Percentiles rank a stretch among this genome's conserved stretches.
These are phyloP conservation scores for Hortaea werneckii DNA, from an alignment of 2,329 filamentous ascomycete species.

Conservation along the genomic window DNA sequence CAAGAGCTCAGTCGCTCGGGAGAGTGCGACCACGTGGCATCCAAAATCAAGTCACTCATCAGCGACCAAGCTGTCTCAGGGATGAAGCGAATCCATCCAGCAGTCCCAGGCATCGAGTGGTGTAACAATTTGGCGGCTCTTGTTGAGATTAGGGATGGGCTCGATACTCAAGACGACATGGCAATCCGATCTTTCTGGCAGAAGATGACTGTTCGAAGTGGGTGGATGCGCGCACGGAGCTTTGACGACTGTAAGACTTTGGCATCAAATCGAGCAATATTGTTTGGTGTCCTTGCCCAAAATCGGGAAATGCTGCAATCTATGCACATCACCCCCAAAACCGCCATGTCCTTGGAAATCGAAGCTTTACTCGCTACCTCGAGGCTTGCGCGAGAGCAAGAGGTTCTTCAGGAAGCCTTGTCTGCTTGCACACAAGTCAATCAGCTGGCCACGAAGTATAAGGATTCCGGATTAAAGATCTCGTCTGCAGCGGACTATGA, in stretches of 20 bases:
- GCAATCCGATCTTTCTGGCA: background rate
- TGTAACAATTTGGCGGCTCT: constrained; percentile 56
- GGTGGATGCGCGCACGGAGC: constrained; percentile 60
- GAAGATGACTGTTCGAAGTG: constrained; percentile 52
- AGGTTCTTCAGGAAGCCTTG: constrained; percentile 74
- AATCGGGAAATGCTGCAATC: constrained; percentile 53
- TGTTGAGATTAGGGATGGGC: constrained; percentile 69
- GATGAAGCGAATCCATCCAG: background rate
- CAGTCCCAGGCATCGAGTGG: constrained; percentile 13
- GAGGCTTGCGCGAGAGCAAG: constrained; percentile 65
- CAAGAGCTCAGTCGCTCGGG: constrained; percentile 49
- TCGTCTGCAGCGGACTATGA: constrained; percentile 71
- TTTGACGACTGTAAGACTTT: constrained; percentile 72
- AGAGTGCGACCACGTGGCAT: constrained; percentile 5
- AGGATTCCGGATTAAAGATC: constrained; percentile 61
- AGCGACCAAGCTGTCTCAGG: constrained; percentile 1
- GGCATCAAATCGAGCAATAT: constrained; percentile 70
- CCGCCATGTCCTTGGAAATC: constrained; percentile 63
- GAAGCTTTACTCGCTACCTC: constrained; percentile 68
- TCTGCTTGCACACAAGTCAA: constrained; percentile 77
- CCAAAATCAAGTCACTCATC: constrained; percentile 5
- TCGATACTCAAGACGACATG: constrained; percentile 47
- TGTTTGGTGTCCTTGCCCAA: constrained; percentile 68
- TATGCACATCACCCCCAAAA: constrained; percentile 50
- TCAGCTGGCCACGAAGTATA: constrained; percentile 61